phyloP scores from a whole-genome alignment of 805 yeast genomes.

The Komagataella populi region DNA sequence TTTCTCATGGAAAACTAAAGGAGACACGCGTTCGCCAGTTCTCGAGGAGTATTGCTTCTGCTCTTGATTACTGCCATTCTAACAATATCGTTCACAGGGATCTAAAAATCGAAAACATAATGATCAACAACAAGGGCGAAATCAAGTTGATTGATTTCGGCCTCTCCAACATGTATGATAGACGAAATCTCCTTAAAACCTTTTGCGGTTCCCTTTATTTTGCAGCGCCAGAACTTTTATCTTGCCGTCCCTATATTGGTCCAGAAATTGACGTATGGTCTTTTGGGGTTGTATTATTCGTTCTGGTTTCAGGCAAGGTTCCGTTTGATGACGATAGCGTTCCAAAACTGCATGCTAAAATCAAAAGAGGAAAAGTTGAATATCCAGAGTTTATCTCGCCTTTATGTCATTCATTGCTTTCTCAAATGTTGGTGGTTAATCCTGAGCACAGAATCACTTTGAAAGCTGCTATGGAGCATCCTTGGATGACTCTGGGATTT shows the following conservation, averaged over 20 bases:
- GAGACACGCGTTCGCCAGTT: constrained; percentile 91
- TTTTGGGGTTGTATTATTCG: constrained; percentile 92
- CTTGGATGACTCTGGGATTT: constrained; percentile 90
- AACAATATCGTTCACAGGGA: constrained; percentile 96
- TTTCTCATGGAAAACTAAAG: constrained; percentile 87
- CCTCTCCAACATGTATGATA: constrained; percentile 72
- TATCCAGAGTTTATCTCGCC: constrained; percentile 74
- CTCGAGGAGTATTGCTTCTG: constrained; percentile 89
- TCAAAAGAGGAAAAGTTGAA: constrained; percentile 83
- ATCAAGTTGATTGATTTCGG: constrained; percentile 96
- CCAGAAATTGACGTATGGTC: constrained; percentile 99
- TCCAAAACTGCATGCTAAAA: constrained; percentile 83
- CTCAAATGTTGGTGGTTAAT: constrained; percentile 86
- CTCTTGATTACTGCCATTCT: constrained; percentile 85
- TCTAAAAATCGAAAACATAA: constrained; percentile 88
- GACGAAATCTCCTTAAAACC: constrained; percentile 64
- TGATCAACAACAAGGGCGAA: constrained; percentile 89
- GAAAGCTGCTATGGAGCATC: constrained; percentile 68
- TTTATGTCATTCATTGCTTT: constrained; percentile 68
- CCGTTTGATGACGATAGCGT: constrained; percentile 96
- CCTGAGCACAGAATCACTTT: constrained; percentile 71
- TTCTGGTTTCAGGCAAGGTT: constrained; percentile 92
- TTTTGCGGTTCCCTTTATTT: constrained; percentile 95
- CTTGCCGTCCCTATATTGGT: constrained; percentile 86
- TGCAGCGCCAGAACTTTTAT: constrained; percentile 94